A percentile compares a stretch with the other conserved stretches of the same genome.
Evolutionary conservation across 495 filamentous ascomycete species (phyloP).

Genomic region (Pseudotulostoma volvatum): DNA sequence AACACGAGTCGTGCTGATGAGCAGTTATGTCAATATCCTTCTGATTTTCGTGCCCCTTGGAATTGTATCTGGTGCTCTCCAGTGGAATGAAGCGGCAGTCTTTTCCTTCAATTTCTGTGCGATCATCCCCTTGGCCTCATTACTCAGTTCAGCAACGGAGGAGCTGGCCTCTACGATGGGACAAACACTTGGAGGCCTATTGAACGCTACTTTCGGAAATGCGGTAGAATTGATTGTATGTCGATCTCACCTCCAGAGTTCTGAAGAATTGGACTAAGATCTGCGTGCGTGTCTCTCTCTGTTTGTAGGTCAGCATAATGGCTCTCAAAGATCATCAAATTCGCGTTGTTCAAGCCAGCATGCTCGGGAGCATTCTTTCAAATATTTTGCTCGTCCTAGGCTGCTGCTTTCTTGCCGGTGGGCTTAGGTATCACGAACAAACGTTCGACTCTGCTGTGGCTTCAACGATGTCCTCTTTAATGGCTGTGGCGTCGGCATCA

Average conservation of each 20-base stretch:
- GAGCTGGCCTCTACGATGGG: conserved; percentile 73
- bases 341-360: conserved; percentile 89
- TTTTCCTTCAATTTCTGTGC: conserved; percentile 91
- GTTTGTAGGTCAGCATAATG: conserved; percentile 83
- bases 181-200: conserved; percentile 75
- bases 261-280: conserved; percentile 4
- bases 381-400: conserved; percentile 91
- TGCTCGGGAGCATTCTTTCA: conserved; percentile 93
- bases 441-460: conserved; percentile 75
- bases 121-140: conserved; percentile 81
- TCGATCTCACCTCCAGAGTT: conserved; percentile 4
- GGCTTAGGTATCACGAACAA: conserved; percentile 50
- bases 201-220: conserved; percentile 96
- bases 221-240: conserved; percentile 94
- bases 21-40: conserved; percentile 71
- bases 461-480: conserved; percentile 88
- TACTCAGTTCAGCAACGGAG: conserved; percentile 91
- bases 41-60: conserved; percentile 83
- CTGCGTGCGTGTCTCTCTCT: background rate
- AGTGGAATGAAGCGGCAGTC: conserved; percentile 58
- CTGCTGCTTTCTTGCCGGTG: conserved; percentile 90
- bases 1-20: conserved; percentile 37
- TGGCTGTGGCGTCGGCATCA: conserved; percentile 81
- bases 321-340: conserved; percentile 75
- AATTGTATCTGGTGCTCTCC: conserved; percentile 56